Evolutionary conservation across 768 basidiomycete genomes (phyloP).

Genomic region (Tylopilus balloui): DNA sequence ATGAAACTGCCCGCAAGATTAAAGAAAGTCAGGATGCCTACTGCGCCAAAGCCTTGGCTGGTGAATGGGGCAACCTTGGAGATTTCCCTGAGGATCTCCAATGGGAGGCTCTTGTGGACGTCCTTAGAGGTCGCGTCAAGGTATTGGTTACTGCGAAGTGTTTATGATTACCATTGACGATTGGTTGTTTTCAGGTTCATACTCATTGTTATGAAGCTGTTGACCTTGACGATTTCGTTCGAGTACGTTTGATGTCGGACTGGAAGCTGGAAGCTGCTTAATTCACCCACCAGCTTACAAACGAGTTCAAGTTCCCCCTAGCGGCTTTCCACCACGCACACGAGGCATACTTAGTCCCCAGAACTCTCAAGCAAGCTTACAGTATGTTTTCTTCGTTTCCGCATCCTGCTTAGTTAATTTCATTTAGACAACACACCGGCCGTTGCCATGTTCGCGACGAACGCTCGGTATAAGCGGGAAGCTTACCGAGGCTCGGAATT

Average conservation of each 20-base stretch:
- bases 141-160: conserved; percentile 7
- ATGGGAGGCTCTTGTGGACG: conserved; percentile 78
- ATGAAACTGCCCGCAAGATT: conserved; percentile 48
- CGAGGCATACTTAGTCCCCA: conserved; percentile 87
- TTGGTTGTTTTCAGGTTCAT: conserved; percentile 22
- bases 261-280: neutral
- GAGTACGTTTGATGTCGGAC: conserved; percentile 40
- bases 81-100: conserved; percentile 67
- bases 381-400: conserved; percentile 16
- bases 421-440: conserved; percentile 54
- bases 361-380: conserved; percentile 70
- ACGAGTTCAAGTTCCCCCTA: conserved; percentile 85
- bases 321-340: conserved; percentile 85
- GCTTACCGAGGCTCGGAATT: conserved; percentile 64
- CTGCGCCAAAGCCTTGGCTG: conserved; percentile 41
- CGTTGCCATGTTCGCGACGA: conserved; percentile 76
- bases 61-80: conserved; percentile 38
- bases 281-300: conserved; percentile 54
- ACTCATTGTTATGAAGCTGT: conserved; percentile 51
- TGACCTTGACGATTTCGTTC: conserved; percentile 65
- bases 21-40: conserved; percentile 52
- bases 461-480: conserved; percentile 61
- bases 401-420: neutral
- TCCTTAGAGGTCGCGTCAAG: conserved; percentile 84
- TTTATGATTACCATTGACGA: neutral